Conservation (phyloP, 2,329 filamentous ascomycete genomes). For the Colletotrichum tropicale region DNA sequence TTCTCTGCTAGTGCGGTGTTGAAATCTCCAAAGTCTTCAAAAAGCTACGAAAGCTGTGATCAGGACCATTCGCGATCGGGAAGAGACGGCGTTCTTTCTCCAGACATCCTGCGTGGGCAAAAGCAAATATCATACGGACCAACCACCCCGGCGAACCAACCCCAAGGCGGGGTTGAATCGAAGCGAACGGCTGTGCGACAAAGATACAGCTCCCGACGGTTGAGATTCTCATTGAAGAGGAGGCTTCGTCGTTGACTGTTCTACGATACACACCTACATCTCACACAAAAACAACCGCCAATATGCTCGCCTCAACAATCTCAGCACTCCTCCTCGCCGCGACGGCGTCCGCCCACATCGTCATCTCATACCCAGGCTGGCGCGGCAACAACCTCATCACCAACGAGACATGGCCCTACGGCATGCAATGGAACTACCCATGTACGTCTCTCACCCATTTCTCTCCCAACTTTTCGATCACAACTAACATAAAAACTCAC, state of each 20-base stretch:
- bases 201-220: background rate
- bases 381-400: constrained; percentile 84
- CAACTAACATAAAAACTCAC: constrained; percentile 14
- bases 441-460: constrained; percentile 63
- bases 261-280: background rate
- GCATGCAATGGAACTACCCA: constrained; percentile 95
- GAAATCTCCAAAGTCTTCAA: background rate
- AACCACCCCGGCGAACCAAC: background rate
- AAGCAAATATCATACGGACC: background rate
- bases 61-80: background rate
- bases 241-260: background rate
- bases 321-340: constrained; percentile 49
- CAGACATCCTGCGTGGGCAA: background rate
- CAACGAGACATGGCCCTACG: constrained; percentile 80
- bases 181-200: background rate
- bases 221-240: background rate
- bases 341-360: constrained; percentile 71
- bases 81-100: background rate
- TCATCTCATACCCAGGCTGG: constrained; percentile 87
- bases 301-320: constrained; percentile 52
- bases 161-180: background rate
- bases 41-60: background rate
- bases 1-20: background rate
- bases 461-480: background rate
- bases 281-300: constrained; percentile 24